Percentiles rank a stretch among this genome's conserved stretches.
Evolutionary conservation across 2,329 filamentous ascomycete genomes (phyloP).

Genomic region (Fusarium agapanthi): DNA sequence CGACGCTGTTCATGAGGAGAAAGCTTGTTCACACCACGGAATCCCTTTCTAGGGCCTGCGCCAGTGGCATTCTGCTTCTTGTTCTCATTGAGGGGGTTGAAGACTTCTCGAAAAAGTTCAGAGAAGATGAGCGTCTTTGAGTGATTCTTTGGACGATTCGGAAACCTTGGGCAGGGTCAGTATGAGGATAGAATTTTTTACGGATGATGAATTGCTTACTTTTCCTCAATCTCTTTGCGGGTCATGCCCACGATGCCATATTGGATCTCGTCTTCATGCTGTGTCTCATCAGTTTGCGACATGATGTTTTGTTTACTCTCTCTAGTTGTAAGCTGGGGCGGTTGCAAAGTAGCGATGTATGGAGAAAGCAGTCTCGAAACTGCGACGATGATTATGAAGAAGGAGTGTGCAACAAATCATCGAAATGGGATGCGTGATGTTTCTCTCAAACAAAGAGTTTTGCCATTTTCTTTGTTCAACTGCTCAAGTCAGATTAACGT

Average conservation of each 20-base stretch:
- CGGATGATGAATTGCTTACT: slow-evolving; percentile 42
- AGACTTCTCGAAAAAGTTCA: slow-evolving; percentile 78
- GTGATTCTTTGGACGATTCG: slow-evolving; percentile 83
- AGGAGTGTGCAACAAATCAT: neutral
- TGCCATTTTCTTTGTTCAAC: neutral
- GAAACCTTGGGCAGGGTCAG: slow-evolving; percentile 68
- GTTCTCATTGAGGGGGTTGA: slow-evolving; percentile 81
- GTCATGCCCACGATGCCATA: slow-evolving; percentile 54
- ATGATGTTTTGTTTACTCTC: slow-evolving; percentile 5
- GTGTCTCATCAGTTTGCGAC: slow-evolving; percentile 48
- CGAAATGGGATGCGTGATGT: neutral
- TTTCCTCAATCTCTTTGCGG: slow-evolving; percentile 55
- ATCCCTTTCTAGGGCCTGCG: slow-evolving; percentile 65
- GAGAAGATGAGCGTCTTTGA: slow-evolving; percentile 84
- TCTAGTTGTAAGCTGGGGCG: slow-evolving; percentile 10
- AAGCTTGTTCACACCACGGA: slow-evolving; percentile 64
- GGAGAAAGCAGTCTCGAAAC: neutral
- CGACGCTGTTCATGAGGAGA: slow-evolving; percentile 81
- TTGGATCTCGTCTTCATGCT: slow-evolving; percentile 61
- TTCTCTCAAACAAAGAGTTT: neutral
- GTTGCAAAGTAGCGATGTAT: neutral
- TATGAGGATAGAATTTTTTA: neutral
- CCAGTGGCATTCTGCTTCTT: slow-evolving; percentile 76
- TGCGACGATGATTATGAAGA: neutral
- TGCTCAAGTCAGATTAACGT: neutral